Percentiles rank a stretch among this genome's conserved stretches.
Evolutionary conservation across 2,329 filamentous ascomycete genomes (phyloP).

Genomic region (Onygena corvina): DNA sequence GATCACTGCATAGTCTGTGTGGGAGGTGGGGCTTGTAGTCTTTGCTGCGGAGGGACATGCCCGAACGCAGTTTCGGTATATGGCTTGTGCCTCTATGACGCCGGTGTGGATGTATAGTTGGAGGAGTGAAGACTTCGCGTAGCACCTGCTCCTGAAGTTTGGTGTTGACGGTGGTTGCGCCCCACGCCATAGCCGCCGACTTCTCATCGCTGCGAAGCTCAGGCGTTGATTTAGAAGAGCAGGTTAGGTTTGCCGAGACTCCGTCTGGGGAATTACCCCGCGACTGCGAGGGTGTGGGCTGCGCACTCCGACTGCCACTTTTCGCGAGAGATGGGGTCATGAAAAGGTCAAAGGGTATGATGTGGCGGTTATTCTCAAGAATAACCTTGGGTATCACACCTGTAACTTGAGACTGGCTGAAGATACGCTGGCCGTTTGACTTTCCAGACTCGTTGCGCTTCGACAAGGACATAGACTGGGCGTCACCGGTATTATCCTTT

Average conservation of each 20-base stretch:
- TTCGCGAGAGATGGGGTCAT: conserved; percentile 40
- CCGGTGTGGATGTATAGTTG: conserved; percentile 68
- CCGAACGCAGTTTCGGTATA: conserved; percentile 41
- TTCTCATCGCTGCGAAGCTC: conserved; percentile 1
- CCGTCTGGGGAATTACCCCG: neutral
- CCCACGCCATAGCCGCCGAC: conserved; percentile 49
- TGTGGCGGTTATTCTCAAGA: conserved; percentile 87
- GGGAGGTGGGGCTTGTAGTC: neutral
- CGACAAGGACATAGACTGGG: neutral
- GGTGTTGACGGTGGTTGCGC: conserved; percentile 82
- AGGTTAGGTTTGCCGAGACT: conserved; percentile 6
- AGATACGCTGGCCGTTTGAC: conserved; percentile 35
- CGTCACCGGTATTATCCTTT: neutral
- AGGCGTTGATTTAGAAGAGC: neutral
- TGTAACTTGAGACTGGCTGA: conserved; percentile 65
- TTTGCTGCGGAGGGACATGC: conserved; percentile 14
- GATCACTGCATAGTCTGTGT: neutral
- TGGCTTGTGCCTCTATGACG: conserved; percentile 54
- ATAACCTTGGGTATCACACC: conserved; percentile 76
- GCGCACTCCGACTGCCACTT: neutral
- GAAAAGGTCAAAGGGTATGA: conserved; percentile 75
- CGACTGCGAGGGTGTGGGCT: neutral
- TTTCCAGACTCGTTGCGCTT: neutral
- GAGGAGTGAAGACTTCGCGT: conserved; percentile 78
- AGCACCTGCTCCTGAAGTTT: conserved; percentile 81